Base-by-base conservation (phyloP, 331 rosid species). In the Quercus phellos region DNA sequence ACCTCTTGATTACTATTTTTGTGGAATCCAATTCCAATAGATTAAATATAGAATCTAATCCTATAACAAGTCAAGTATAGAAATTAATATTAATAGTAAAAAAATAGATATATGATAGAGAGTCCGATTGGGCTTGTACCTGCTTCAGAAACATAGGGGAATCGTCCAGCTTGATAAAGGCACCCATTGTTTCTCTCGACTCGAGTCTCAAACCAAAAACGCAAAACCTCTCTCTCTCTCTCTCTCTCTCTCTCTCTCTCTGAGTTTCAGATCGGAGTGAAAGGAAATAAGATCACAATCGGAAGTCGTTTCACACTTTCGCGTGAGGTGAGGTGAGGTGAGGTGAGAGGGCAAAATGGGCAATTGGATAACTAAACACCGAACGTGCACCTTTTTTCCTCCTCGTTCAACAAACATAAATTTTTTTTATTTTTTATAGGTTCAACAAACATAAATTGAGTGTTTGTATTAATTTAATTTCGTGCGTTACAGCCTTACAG, bases 121-220 rank as follows among this genome's bases (percentile, higher is more conserved):
- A 0, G 16, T 19, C 68, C 5, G 21, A 50, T 35, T 60, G 46
- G 51, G 4, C 6, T 22, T 35, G 12, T 71, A 92, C 99, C 98
- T 94, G 97, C 73, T 87, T 94, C 88, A 89, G 93, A 84, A 94
- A 94, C 98, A 94, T 94, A 22, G 99, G 99, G 46, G 99, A 94
- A 79, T 94, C 99, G 35, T 94, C 99, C 34, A 94, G 96, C 89
- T 88, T 94, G 88, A 89, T 76, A 75, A 92, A 94, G 18, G 97
- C 78, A 66, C 93, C 87, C 74, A 93, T 93, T 91, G 78, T 88
- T 80, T 58, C 26, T 61, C 77, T 24, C 24, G 64, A 56, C 24
- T 55, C 75, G 46, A 38, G 46, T 38, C 46, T 38, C 46, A 8
- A 38, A 11, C 46, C 46, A 38, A 38, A 38, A 38, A 38, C 53